These are phyloP conservation scores for Alnus rubra DNA, from an alignment of 306 rosid genomes.

Conservation along the genomic window DNA sequence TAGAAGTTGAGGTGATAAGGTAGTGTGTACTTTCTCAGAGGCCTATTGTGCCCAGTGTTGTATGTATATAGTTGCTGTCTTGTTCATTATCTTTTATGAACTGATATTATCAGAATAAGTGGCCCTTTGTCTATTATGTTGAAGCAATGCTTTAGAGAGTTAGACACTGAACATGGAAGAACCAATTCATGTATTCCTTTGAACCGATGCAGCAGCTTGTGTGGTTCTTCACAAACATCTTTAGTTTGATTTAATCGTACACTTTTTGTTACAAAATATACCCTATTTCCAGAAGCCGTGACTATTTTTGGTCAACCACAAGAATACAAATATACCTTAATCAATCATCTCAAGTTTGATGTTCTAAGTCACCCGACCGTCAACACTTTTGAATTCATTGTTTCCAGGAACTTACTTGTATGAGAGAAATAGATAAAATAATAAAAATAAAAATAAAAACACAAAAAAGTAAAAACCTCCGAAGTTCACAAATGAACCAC, in stretches of 20 bases:
- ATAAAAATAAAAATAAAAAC: background rate
- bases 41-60: conserved; percentile 22
- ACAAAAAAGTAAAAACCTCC: background rate
- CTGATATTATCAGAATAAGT: conserved; percentile 1
- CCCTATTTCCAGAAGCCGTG: background rate
- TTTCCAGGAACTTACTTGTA: too few relatives aligned
- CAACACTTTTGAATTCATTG: too few relatives aligned
- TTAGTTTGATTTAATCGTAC: background rate
- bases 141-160: background rate
- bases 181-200: background rate
- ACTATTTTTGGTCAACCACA: too few relatives aligned
- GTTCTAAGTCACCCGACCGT: too few relatives aligned
- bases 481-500: too few relatives aligned
- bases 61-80: conserved; percentile 27
- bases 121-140: too few relatives aligned
- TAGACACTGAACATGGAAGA: background rate
- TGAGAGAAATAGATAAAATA: background rate
- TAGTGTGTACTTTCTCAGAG: conserved; percentile 6
- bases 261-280: background rate
- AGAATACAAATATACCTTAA: too few relatives aligned
- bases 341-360: too few relatives aligned
- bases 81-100: conserved; percentile 23
- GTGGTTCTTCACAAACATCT: background rate
- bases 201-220: background rate
- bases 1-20: background rate